Base-by-base conservation (phyloP, 257 asterid genomes). In the Plantago ovata region DNA sequence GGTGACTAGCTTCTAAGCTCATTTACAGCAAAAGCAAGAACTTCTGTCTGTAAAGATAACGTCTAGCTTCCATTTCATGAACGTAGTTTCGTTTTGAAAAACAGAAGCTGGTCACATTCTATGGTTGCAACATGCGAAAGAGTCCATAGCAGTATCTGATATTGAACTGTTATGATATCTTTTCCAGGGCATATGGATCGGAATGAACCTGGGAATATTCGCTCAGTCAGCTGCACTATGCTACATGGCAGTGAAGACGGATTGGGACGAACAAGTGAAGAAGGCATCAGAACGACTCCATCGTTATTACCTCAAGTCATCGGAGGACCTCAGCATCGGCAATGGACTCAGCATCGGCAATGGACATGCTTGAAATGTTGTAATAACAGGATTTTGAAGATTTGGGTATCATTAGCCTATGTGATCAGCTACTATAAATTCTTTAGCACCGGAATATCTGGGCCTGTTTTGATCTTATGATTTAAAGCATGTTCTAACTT, bases 131-230 rank as follows among this genome's bases (percentile, higher is more conserved):
- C 36, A 28, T 28, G 36, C 36, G 4, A 28, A 1, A 28, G 7
- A 28, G 36, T 3, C 32, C 32, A 24, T 24, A 24, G 2, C 32
- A 24, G 2, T 5, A 2, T 13, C 23, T n/a, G 13, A 9, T 52
- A n/a, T 52, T 22, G 15, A 24, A 13, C 4, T 53, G 58, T 33
- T 55, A 38, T 13, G 15, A 5, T 38, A 19, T 6, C 53, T 66
- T 47, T 10, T n/a, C 36, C 68, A 89, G 97, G 97, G 94, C 10
- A 89, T 89, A 69, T 89, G 97, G 95, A 78, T 81, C 10, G 97
- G 97, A 36, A 85, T 89, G 95, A 81, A 76, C 58, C 6, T 79
- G 13, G 97, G 95, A 33, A 23, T 89, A 55, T 53, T 80, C 7
- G 36, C 73, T 12, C 97, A 89, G 61, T 74, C 95, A 4, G 45